Conservation (phyloP, 768 basidiomycete species). For the Chalciporus chontae region DNA sequence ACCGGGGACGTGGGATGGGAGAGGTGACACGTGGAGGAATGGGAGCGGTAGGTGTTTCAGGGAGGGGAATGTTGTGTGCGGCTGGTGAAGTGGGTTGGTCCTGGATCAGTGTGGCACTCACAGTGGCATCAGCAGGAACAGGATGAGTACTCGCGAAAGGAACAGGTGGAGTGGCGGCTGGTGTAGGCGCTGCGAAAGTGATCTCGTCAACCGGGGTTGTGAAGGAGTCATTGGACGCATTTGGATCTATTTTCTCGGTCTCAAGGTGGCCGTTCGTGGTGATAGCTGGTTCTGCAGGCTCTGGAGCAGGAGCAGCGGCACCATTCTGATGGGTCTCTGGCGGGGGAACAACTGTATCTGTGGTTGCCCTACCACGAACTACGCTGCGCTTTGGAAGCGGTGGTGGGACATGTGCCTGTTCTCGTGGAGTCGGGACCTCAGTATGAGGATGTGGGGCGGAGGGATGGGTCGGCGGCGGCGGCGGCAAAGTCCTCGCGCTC, state of each 20-base stretch:
- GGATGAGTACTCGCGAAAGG: not conserved
- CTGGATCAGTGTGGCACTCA: not conserved
- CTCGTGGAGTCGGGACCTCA: conserved; percentile 12
- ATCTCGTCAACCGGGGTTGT: conserved; percentile 22
- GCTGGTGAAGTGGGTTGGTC: conserved; percentile 14
- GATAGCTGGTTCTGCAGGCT: not conserved
- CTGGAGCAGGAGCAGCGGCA: not conserved
- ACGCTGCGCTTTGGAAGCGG: conserved; percentile 50
- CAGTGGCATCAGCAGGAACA: conserved; percentile 8
- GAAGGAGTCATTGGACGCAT: conserved; percentile 13
- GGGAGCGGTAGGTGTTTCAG: conserved; percentile 29
- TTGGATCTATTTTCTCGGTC: conserved; percentile 6
- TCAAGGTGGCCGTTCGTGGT: conserved; percentile 5
- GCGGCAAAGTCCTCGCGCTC: conserved; percentile 11
- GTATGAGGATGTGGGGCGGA: conserved; percentile 20
- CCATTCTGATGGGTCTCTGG: conserved; percentile 2
- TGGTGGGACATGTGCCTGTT: conserved; percentile 32
- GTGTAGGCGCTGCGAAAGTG: conserved; percentile 13
- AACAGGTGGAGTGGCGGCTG: conserved; percentile 1
- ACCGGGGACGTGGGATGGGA: conserved; percentile 33
- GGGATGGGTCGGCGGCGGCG: conserved; percentile 26
- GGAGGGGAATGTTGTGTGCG: conserved; percentile 21
- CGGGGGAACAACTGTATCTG: conserved; percentile 3
- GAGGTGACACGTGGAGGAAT: conserved; percentile 14
- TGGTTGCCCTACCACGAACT: conserved; percentile 28